Percentiles rank a stretch among this genome's conserved stretches.
Evolutionary conservation across 2,329 filamentous ascomycete genomes (phyloP).

Genomic region (Colletotrichum shisoi): DNA sequence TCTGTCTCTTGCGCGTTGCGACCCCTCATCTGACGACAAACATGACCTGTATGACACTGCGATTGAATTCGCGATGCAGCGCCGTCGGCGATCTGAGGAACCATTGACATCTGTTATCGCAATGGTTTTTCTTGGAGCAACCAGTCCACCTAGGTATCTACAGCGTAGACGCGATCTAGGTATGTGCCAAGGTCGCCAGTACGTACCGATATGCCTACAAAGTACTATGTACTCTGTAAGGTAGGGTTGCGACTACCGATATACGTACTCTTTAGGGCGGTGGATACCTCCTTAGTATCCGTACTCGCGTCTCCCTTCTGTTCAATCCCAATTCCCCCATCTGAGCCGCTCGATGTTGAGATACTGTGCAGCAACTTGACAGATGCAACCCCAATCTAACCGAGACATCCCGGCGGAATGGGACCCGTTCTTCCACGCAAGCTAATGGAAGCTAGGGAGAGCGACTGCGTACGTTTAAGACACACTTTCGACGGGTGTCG

Average conservation of each 20-base stretch:
- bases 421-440: constrained; percentile 26
- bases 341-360: constrained; percentile 22
- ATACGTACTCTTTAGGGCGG: constrained; percentile 6
- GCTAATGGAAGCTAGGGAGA: constrained; percentile 30
- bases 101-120: neutral
- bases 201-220: too few species aligned
- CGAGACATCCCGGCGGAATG: constrained; percentile 34
- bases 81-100: neutral
- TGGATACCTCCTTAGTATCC: neutral
- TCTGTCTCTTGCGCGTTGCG: neutral
- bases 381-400: constrained; percentile 36
- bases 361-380: constrained; percentile 13
- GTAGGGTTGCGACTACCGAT: neutral
- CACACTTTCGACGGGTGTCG: constrained; percentile 13
- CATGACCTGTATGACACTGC: neutral
- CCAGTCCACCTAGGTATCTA: neutral
- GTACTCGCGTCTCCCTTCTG: neutral
- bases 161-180: neutral
- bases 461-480: constrained; percentile 22
- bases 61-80: neutral
- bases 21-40: neutral
- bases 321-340: neutral
- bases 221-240: too few species aligned
- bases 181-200: too few species aligned
- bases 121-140: neutral